These are phyloP conservation scores for Solioccasus polychromus DNA, from an alignment of 768 basidiomycete species.

Conservation along the genomic window DNA sequence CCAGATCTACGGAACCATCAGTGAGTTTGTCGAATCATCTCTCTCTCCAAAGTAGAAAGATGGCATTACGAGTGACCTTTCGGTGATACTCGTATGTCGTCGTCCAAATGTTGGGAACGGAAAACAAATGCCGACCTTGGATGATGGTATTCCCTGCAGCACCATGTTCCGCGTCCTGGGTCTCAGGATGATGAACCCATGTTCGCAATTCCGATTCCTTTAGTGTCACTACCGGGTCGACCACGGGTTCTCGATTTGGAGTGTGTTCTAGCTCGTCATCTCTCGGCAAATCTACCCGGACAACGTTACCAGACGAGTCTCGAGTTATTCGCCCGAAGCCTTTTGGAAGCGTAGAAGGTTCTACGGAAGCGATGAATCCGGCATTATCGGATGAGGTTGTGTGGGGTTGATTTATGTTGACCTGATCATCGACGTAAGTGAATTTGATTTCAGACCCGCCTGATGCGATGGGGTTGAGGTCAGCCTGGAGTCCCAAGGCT, in stretches of 20 bases:
- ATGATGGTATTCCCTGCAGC: too few species aligned
- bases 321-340: slow-evolving; percentile 82
- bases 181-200: slow-evolving; percentile 18
- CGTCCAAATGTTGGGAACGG: too few species aligned
- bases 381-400: neutral
- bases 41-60: slow-evolving; percentile 1
- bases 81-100: neutral
- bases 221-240: slow-evolving; percentile 35
- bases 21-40: slow-evolving; percentile 9
- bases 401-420: neutral
- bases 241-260: slow-evolving; percentile 31
- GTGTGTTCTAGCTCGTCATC: slow-evolving; percentile 38
- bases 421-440: neutral
- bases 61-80: neutral
- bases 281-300: slow-evolving; percentile 63
- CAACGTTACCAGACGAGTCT: slow-evolving; percentile 72
- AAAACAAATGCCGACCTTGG: slow-evolving; percentile 35
- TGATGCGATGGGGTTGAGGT: slow-evolving; percentile 62
- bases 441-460: slow-evolving; percentile 61
- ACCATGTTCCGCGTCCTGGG: too few species aligned
- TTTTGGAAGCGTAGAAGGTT: slow-evolving; percentile 40
- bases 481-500: slow-evolving; percentile 68
- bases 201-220: slow-evolving; percentile 15
- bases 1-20: slow-evolving; percentile 49
- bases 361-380: slow-evolving; percentile 2